These are phyloP conservation scores for Vitis hybrid DNA, from an alignment of 177 flowering plant species.

Conservation along the genomic window DNA sequence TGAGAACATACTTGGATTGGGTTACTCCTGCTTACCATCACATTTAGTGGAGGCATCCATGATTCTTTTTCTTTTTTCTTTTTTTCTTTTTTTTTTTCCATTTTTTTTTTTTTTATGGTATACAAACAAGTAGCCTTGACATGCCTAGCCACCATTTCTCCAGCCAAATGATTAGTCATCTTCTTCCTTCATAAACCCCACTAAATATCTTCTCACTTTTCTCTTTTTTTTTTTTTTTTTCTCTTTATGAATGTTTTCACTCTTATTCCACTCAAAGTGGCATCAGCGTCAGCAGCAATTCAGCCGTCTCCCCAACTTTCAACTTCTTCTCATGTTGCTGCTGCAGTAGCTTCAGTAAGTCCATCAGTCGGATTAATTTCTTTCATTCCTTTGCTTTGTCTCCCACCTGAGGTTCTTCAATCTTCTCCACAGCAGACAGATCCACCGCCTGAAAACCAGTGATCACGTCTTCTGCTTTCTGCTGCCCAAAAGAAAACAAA, in stretches of 20 bases:
- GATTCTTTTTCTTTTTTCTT: background rate
- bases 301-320: background rate
- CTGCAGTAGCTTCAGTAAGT: conserved; percentile 1
- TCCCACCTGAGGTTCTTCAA: background rate
- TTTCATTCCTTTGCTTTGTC: conserved; percentile 2
- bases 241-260: no score
- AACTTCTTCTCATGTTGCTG: background rate
- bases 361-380: background rate
- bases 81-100: no score
- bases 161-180: background rate
- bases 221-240: background rate
- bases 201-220: background rate
- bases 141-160: background rate
- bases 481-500: conserved; percentile 5
- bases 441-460: conserved; percentile 4
- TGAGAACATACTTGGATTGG: no score
- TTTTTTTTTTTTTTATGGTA: no score
- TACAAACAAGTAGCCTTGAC: background rate
- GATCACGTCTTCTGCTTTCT: conserved; percentile 14
- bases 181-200: background rate
- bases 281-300: background rate
- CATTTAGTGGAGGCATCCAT: background rate
- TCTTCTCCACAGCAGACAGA: background rate
- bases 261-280: background rate
- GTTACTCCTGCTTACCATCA: no score